Conservation (phyloP, 352 stramenopile species). For the Phytophthora cactorum region DNA sequence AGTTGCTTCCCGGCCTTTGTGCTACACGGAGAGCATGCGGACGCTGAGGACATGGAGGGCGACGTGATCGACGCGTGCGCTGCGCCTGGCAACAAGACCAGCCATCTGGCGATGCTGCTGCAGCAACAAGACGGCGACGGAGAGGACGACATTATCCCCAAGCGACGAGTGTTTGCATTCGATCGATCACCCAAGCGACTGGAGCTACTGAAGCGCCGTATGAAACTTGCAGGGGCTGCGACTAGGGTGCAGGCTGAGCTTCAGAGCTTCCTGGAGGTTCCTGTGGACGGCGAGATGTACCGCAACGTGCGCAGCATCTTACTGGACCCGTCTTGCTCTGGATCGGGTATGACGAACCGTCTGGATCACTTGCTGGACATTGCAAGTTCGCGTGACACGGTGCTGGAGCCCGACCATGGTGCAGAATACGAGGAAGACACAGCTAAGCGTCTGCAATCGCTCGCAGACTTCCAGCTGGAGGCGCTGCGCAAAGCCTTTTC, state of each 20-base stretch:
- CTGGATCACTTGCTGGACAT: constrained; percentile 93
- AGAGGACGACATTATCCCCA: constrained; percentile 29
- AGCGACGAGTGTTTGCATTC: constrained; percentile 94
- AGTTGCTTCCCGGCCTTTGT: constrained; percentile 98
- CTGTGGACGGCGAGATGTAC: constrained; percentile 79
- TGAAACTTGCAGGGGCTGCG: constrained; percentile 83
- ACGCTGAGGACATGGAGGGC: constrained; percentile 53
- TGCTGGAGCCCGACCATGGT: constrained; percentile 39
- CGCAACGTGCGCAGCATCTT: constrained; percentile 92
- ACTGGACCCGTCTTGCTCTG: constrained; percentile 96
- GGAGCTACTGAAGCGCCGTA: constrained; percentile 88
- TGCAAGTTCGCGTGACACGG: constrained; percentile 63
- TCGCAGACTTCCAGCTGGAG: constrained; percentile 96
- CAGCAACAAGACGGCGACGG: constrained; percentile 66
- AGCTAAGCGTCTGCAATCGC: constrained; percentile 82
- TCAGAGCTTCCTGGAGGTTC: constrained; percentile 93
- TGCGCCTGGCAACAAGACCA: constrained; percentile 99
- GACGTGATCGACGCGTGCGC: constrained; percentile 97
- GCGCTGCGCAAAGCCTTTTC: constrained; percentile 94
- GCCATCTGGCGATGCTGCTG: constrained; percentile 95
- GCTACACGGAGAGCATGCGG: constrained; percentile 80
- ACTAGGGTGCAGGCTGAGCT: constrained; percentile 84
- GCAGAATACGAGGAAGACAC: constrained; percentile 63
- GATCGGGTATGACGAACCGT: constrained; percentile 95
- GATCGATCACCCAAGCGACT: constrained; percentile 91